These are phyloP conservation scores for Euphorbia peplus DNA, from an alignment of 345 rosid species.

Conservation along the genomic window DNA sequence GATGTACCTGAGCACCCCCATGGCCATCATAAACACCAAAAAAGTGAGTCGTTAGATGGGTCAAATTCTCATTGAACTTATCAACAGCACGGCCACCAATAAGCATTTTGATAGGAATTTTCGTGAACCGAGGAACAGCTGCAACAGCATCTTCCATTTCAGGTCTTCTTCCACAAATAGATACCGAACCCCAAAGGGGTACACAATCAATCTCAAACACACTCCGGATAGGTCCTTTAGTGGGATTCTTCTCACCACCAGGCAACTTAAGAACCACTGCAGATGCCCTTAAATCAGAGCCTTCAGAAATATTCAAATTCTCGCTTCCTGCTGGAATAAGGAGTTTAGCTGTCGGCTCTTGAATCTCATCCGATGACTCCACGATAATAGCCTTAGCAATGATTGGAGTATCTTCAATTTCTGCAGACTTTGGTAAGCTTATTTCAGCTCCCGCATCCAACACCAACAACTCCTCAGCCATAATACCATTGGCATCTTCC, in stretches of 20 bases:
- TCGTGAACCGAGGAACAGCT: constrained; percentile 24
- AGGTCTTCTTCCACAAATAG: constrained; percentile 26
- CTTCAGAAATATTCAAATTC: constrained; percentile 41
- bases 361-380: constrained; percentile 51
- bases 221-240: constrained; percentile 16
- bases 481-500: constrained; percentile 45
- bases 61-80: constrained; percentile 19
- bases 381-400: constrained; percentile 64
- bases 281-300: constrained; percentile 43
- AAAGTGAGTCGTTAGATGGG: constrained; percentile 26
- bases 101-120: constrained; percentile 28
- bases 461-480: constrained; percentile 53
- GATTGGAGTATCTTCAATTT: constrained; percentile 45
- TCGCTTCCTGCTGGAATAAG: constrained; percentile 45
- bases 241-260: constrained; percentile 40
- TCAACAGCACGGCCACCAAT: constrained; percentile 17
- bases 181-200: constrained; percentile 30
- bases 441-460: constrained; percentile 51
- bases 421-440: constrained; percentile 42
- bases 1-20: constrained; percentile 29
- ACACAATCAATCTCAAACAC: constrained; percentile 23
- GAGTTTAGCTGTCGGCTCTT: constrained; percentile 60
- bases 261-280: constrained; percentile 65
- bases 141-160: constrained; percentile 32
- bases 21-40: constrained; percentile 35